Evolutionary conservation across 805 yeast genomes (phyloP).

Genomic region (Candida easanensis): DNA sequence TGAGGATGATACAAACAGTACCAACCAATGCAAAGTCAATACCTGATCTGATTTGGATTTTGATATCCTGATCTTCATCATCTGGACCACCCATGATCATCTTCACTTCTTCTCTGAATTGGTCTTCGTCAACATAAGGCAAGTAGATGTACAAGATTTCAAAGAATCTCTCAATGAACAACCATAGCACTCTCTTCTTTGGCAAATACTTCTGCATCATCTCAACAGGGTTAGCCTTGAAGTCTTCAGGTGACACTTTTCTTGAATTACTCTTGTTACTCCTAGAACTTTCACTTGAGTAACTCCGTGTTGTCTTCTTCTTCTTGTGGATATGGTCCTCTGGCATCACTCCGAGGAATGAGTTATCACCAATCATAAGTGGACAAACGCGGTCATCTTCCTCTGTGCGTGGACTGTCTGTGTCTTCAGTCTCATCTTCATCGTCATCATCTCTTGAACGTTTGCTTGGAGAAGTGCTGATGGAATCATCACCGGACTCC

Average conservation of each 20-base stretch:
- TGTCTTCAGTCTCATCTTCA: conserved; percentile 4
- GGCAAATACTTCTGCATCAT: conserved; percentile 49
- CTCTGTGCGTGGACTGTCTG: conserved; percentile 4
- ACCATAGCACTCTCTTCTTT: conserved; percentile 50
- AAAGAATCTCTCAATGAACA: conserved; percentile 57
- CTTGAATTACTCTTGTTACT: conserved; percentile 7
- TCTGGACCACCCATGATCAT: conserved; percentile 43
- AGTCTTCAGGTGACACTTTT: conserved; percentile 20
- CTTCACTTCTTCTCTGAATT: conserved; percentile 41
- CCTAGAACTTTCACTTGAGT: conserved; percentile 15
- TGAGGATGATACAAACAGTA: conserved; percentile 46
- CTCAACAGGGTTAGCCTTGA: conserved; percentile 27
- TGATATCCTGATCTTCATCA: conserved; percentile 29
- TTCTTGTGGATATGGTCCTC: neutral
- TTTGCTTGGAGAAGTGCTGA: neutral
- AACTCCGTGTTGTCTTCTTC: conserved; percentile 16
- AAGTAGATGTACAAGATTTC: conserved; percentile 57
- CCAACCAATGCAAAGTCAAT: conserved; percentile 48
- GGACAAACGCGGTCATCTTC: conserved; percentile 41
- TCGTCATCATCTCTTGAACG: conserved; percentile 5
- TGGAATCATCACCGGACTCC: neutral
- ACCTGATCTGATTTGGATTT: conserved; percentile 32
- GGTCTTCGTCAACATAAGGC: conserved; percentile 63
- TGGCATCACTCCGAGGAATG: conserved; percentile 13
- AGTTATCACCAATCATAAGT: conserved; percentile 42